phyloP scores from a whole-genome alignment of 768 basidiomycete species.

The Peribolospora baueri region DNA sequence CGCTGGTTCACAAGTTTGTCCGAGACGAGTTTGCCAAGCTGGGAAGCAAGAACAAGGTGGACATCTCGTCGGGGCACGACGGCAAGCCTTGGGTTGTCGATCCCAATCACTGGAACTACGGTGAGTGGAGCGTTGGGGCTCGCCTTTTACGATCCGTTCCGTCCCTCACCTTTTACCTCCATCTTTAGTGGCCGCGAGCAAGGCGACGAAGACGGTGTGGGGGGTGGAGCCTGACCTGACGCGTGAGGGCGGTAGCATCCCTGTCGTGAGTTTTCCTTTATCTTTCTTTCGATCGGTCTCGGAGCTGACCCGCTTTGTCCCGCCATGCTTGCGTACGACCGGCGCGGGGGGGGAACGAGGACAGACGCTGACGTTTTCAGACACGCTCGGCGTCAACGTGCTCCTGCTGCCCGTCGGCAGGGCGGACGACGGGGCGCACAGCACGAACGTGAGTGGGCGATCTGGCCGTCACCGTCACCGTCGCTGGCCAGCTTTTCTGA shows the following conservation, averaged over 20 bases:
- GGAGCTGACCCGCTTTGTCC: too few species aligned
- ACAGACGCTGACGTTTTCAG: slow-evolving; percentile 64
- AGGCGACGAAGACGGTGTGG: slow-evolving; percentile 29
- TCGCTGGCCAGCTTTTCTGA: too few species aligned
- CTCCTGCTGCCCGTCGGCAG: slow-evolving; percentile 77
- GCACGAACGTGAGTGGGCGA: slow-evolving; percentile 1
- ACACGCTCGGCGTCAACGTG: slow-evolving; percentile 63
- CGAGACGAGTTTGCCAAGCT: slow-evolving; percentile 56
- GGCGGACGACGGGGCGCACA: slow-evolving; percentile 52
- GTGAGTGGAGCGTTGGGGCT: slow-evolving; percentile 19
- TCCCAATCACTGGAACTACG: slow-evolving; percentile 73
- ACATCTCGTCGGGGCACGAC: slow-evolving; percentile 44
- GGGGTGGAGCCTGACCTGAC: slow-evolving; percentile 53
- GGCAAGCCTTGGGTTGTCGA: slow-evolving; percentile 80
- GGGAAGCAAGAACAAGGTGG: slow-evolving; percentile 56
- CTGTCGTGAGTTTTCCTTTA: slow-evolving; percentile 24
- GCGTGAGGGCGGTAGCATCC: slow-evolving; percentile 83
- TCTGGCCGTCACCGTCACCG: too few species aligned
- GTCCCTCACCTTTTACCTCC: slow-evolving; percentile 29
- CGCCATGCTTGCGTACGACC: background rate
- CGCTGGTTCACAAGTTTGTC: slow-evolving; percentile 45
- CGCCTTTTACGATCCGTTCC: slow-evolving; percentile 14
- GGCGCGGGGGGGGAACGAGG: too few species aligned
- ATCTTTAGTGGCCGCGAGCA: background rate
- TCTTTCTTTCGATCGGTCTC: background rate